phyloP scores from a whole-genome alignment of 1,284 basidiomycete species.

The Stygiomarasmius scandens region DNA sequence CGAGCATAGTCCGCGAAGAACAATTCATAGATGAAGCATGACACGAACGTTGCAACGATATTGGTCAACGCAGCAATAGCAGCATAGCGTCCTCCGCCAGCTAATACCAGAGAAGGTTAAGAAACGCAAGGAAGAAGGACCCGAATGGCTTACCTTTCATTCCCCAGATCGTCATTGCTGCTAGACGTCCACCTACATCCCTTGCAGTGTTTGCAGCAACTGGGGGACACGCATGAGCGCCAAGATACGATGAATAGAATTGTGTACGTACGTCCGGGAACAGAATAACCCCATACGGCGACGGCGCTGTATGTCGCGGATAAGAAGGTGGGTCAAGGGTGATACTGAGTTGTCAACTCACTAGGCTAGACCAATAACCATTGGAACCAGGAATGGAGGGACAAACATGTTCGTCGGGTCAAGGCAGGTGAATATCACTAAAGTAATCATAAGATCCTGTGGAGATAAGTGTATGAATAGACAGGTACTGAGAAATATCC shows the following conservation, averaged over 20 bases:
- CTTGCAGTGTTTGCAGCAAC: slow-evolving; percentile 69
- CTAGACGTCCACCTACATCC: slow-evolving; percentile 65
- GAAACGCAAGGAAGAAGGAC: neutral
- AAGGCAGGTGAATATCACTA: slow-evolving; percentile 57
- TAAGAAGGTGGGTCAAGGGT: too few species aligned
- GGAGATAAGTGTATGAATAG: slow-evolving; percentile 1
- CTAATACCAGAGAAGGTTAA: slow-evolving; percentile 29
- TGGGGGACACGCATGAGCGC: too few species aligned
- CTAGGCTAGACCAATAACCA: slow-evolving; percentile 60
- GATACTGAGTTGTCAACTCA: too few species aligned
- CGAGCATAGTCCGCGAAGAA: slow-evolving; percentile 58
- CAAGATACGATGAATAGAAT: too few species aligned
- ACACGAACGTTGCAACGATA: slow-evolving; percentile 61
- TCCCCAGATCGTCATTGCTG: slow-evolving; percentile 63
- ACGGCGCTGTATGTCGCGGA: slow-evolving; percentile 48
- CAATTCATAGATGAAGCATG: slow-evolving; percentile 53
- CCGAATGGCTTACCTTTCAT: slow-evolving; percentile 30
- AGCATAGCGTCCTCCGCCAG: slow-evolving; percentile 59
- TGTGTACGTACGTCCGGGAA: slow-evolving; percentile 43
- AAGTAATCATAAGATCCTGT: slow-evolving; percentile 67
- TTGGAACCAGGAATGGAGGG: slow-evolving; percentile 54
- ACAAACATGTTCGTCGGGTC: slow-evolving; percentile 66
- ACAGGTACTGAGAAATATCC: neutral
- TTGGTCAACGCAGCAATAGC: slow-evolving; percentile 68
- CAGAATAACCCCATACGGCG: slow-evolving; percentile 62